Evolutionary conservation across 495 filamentous ascomycete species (phyloP).

Genomic region (Tuber microsphaerosporum): DNA sequence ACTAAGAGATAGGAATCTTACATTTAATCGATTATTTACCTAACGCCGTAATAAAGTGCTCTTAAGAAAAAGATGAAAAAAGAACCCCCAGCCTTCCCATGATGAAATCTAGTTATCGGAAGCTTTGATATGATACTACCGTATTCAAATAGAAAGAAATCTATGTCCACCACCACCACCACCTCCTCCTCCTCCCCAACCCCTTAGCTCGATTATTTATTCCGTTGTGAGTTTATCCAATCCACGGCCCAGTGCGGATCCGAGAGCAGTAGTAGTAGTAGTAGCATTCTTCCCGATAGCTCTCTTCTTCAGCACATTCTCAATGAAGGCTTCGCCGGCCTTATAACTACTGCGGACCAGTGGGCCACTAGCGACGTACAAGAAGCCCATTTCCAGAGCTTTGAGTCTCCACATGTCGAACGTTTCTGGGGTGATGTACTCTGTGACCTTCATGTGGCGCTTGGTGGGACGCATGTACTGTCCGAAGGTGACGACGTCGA

Average conservation of each 20-base stretch:
- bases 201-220: not conserved
- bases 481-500: constrained; percentile 94
- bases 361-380: constrained; percentile 91
- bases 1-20: too few relatives aligned
- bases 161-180: too few relatives aligned
- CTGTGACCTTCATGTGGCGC: constrained; percentile 89
- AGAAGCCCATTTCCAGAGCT: constrained; percentile 88
- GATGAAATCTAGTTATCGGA: too few relatives aligned
- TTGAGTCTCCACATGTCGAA: constrained; percentile 88
- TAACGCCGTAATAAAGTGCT: too few relatives aligned
- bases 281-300: constrained; percentile 47
- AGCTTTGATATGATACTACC: too few relatives aligned
- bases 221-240: constrained; percentile 11
- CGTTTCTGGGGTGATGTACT: constrained; percentile 80
- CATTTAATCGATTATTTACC: too few relatives aligned
- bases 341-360: constrained; percentile 92
- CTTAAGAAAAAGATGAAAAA: too few relatives aligned
- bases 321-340: constrained; percentile 95
- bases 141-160: too few relatives aligned
- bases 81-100: too few relatives aligned
- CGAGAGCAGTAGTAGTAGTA: constrained; percentile 29
- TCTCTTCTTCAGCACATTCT: constrained; percentile 92
- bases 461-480: constrained; percentile 99
- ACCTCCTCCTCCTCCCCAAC: too few relatives aligned
- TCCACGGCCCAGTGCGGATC: not conserved